These are phyloP conservation scores for Eurotiales sp. DNA, from an alignment of 2,329 filamentous ascomycete species.

Conservation along the genomic window DNA sequence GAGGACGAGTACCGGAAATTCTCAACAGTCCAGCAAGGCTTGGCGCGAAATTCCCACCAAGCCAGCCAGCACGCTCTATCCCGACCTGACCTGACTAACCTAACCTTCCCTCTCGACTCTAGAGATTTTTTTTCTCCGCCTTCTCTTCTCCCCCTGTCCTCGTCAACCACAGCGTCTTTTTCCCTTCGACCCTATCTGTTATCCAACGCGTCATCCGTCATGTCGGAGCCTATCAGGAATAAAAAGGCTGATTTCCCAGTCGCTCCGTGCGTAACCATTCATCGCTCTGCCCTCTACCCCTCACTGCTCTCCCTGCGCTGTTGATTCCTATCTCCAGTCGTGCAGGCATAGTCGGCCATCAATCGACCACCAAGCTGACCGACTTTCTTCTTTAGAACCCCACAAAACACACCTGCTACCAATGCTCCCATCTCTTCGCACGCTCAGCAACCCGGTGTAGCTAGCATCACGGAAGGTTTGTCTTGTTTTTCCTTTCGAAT, in stretches of 20 bases:
- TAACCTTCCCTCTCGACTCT: slow-evolving; percentile 32
- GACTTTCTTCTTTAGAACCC: slow-evolving; percentile 62
- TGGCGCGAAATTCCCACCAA: slow-evolving; percentile 42
- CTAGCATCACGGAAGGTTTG: slow-evolving; percentile 96
- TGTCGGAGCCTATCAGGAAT: slow-evolving; percentile 67
- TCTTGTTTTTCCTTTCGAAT: slow-evolving; percentile 19
- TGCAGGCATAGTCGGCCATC: slow-evolving; percentile 18
- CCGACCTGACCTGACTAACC: slow-evolving; percentile 33
- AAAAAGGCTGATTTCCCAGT: slow-evolving; percentile 60
- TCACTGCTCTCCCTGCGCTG: slow-evolving; percentile 9
- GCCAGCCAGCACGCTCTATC: slow-evolving; percentile 27
- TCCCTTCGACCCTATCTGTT: slow-evolving; percentile 10
- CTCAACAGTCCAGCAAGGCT: slow-evolving; percentile 37
- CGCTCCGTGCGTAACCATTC: slow-evolving; percentile 59
- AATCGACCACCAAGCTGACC: slow-evolving; percentile 14
- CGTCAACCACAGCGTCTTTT: neutral
- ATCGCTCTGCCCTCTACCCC: slow-evolving; percentile 9
- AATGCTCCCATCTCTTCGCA: slow-evolving; percentile 97
- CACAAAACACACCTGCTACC: slow-evolving; percentile 94
- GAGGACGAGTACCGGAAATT: slow-evolving; percentile 20
- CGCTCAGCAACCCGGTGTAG: slow-evolving; percentile 88
- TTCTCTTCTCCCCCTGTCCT: neutral
- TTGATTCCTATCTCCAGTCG: slow-evolving; percentile 1
- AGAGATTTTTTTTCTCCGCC: slow-evolving; percentile 14
- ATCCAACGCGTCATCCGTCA: slow-evolving; percentile 27